These are phyloP conservation scores for Pseudocercospora crystallina DNA, from an alignment of 2,329 filamentous ascomycete species.

Conservation along the genomic window DNA sequence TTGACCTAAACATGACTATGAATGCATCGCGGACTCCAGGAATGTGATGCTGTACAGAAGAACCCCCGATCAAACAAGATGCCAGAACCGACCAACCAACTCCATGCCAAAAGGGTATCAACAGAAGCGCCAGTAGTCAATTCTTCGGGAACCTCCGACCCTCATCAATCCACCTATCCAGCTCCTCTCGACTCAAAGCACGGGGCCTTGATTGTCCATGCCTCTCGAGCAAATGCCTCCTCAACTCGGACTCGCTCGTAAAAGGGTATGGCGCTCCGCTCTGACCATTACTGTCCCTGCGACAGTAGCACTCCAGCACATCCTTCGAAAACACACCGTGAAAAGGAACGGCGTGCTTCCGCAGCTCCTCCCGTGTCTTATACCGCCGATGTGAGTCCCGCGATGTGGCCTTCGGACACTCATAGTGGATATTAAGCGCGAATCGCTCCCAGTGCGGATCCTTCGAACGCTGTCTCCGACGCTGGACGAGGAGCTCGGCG, in stretches of 20 bases:
- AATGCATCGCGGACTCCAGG: too few species aligned
- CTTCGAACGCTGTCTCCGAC: background rate
- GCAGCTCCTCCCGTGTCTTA: background rate
- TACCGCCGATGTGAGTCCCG: background rate
- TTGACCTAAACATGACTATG: too few species aligned
- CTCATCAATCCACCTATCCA: constrained; percentile 8
- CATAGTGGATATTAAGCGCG: background rate
- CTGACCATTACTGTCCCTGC: background rate
- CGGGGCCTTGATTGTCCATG: background rate
- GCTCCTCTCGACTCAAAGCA: background rate
- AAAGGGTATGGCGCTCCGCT: constrained; percentile 2
- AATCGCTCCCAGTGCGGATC: constrained; percentile 1
- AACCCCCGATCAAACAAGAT: too few species aligned
- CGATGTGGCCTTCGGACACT: background rate
- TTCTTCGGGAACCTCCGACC: background rate
- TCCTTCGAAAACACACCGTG: background rate
- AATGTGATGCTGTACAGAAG: too few species aligned
- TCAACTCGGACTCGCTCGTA: background rate
- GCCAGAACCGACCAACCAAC: too few species aligned
- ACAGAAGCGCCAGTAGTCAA: too few species aligned
- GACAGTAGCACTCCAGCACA: background rate
- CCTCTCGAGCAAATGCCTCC: background rate
- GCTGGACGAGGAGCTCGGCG: background rate
- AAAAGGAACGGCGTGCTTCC: background rate
- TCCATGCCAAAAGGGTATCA: too few species aligned